A percentile compares a stretch with the other conserved stretches of the same genome.
phyloP scores from a whole-genome alignment of 441 rosid species.

The Pelargonium myrrhifolium region DNA sequence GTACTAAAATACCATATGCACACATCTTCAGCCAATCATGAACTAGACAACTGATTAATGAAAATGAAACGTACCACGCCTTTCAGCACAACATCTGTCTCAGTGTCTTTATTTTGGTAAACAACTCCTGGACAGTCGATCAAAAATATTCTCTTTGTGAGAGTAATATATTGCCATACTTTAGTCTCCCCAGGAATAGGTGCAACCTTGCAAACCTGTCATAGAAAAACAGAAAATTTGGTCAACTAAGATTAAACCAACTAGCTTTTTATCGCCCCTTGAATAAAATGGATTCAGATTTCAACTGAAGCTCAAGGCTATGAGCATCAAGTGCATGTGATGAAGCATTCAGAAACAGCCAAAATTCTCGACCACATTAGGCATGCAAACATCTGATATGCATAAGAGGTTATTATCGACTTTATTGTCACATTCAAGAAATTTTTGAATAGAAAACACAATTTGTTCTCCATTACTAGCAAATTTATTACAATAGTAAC shows the following conservation, averaged over 20 bases:
- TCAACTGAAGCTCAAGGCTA: background rate
- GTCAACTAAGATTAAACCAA: background rate
- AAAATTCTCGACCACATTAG: too few relatives aligned
- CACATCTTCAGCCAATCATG: too few relatives aligned
- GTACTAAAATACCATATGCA: background rate
- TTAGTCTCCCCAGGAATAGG: conserved; percentile 97
- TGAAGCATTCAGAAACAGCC: background rate
- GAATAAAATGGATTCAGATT: too few relatives aligned
- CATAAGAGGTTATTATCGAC: too few relatives aligned
- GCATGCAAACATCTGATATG: too few relatives aligned
- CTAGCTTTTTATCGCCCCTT: background rate
- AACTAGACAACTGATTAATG: background rate
- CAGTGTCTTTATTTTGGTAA: conserved; percentile 75
- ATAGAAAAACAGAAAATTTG: background rate
- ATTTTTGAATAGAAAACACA: background rate
- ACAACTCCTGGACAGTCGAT: conserved; percentile 98
- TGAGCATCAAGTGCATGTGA: too few relatives aligned
- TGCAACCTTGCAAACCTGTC: conserved; percentile 93
- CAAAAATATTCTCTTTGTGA: conserved; percentile 81
- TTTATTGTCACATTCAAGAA: too few relatives aligned
- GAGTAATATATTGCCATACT: conserved; percentile 92
- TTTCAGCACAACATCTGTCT: conserved; percentile 87
- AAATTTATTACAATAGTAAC: background rate
- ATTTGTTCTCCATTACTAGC: background rate
- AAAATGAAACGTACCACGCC: conserved; percentile 63